A percentile compares a stretch with the other conserved stretches of the same genome.
These are phyloP conservation scores for Alternaria sp. DNA, from an alignment of 2,329 filamentous ascomycete genomes.

Conservation along the genomic window DNA sequence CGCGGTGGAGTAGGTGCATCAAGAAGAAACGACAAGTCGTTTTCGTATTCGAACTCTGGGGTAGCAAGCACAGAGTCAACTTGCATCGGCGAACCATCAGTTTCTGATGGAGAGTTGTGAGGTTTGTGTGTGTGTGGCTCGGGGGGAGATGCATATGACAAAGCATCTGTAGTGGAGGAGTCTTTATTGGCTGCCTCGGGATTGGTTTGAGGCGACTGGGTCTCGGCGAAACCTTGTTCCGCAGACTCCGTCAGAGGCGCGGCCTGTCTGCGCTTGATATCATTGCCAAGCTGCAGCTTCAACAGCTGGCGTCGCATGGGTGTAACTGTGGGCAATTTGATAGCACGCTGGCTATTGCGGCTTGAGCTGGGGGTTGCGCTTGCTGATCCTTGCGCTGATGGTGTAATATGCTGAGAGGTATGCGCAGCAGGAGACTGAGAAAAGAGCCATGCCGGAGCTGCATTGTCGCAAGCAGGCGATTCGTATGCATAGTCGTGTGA, in stretches of 20 bases:
- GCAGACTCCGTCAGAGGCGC: slow-evolving; percentile 7
- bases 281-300: slow-evolving; percentile 16
- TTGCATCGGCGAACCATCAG: not conserved
- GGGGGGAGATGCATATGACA: not conserved
- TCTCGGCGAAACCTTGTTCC: slow-evolving; percentile 16
- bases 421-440: not conserved
- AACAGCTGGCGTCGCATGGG: slow-evolving; percentile 23
- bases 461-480: not conserved
- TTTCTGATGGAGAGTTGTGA: not conserved
- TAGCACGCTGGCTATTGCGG: not conserved
- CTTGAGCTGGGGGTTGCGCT: not conserved
- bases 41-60: slow-evolving; percentile 20
- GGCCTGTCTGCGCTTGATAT: slow-evolving; percentile 10
- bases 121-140: not conserved
- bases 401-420: not conserved
- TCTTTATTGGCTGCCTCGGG: slow-evolving; percentile 17
- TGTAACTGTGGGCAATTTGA: slow-evolving; percentile 5
- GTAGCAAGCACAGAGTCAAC: not conserved
- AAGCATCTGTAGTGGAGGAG: slow-evolving; percentile 14
- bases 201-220: slow-evolving; percentile 7
- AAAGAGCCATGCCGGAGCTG: not conserved
- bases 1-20: slow-evolving; percentile 19
- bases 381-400: not conserved
- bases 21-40: slow-evolving; percentile 27
- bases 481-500: not conserved